Evolutionary conservation across 2,329 filamentous ascomycete genomes (phyloP), one percentile per base, ranked within the genome.

Genomic region (Trichoderma gracile): DNA sequence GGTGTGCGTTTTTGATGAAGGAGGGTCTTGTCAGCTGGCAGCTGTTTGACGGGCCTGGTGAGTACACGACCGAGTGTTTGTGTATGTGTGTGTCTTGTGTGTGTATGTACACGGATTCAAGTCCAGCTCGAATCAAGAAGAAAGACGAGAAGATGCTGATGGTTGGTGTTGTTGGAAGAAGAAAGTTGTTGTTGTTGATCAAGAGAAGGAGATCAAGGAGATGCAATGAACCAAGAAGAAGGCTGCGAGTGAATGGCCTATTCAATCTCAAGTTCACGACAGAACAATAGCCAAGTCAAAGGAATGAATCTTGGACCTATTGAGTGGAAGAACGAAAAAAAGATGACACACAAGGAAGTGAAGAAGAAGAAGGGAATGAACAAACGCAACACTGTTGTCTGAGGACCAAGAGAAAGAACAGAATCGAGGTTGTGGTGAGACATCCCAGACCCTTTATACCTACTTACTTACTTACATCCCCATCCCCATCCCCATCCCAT

Each of bases 1-100:
- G 19, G 46, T 57, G 54, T 57, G 54, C 54, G 54, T 46, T 56
- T 56, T 50, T 30, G 30, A 38, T n/a, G 42, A 63, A 53, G 23
- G 50, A 56, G 17, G 43, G 17, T 40, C 46, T n/a, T 43, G 45
- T 19, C 53, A 63, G 53, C 43, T 50, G 52, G 50, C 38, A 49
- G 45, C 56, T 59, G 56, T 59, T 38, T 38, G 56, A 50, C 55
- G 58, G 43, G 50, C 55, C 45, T 60, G 38, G 15, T 43, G 8
- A 25, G 27, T 45, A 30, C 43, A 52, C 38, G 40, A 25, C 27
- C 19, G 21, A 23, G 17, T 10, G 33, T 25, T 21, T 25, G 25
- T n/a, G 47, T 14, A 12, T 42, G 46, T 50, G 43, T 47, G 38
- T 49, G 43, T 47, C 33, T 38, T 38, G 56, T 23, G 5, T 40